These are phyloP conservation scores for Prunus mira DNA, from an alignment of 306 rosid genomes.

Conservation along the genomic window DNA sequence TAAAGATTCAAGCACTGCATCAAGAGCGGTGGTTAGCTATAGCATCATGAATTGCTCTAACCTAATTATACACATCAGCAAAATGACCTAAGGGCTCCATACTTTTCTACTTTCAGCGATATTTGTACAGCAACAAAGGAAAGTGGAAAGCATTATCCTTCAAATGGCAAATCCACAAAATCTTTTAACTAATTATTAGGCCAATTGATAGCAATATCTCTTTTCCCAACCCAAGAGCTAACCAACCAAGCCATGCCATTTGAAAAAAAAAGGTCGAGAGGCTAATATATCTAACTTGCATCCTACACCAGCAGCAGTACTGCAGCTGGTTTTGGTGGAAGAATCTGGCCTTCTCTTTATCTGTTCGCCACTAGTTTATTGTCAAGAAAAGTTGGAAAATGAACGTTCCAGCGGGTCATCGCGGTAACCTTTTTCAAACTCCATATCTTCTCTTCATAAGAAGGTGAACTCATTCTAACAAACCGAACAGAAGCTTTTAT, in stretches of 20 bases:
- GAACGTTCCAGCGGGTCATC: neutral
- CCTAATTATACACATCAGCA: too few relatives aligned
- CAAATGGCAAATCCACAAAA: neutral
- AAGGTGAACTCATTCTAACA: neutral
- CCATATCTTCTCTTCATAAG: neutral
- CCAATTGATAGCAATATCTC: neutral
- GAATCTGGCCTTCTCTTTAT: conserved; percentile 25
- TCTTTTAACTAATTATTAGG: neutral
- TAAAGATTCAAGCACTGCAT: too few relatives aligned
- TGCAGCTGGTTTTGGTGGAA: conserved; percentile 28
- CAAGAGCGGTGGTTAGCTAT: too few relatives aligned
- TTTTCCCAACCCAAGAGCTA: conserved; percentile 11
- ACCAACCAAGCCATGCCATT: neutral
- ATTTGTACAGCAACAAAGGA: neutral
- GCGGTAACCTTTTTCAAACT: neutral
- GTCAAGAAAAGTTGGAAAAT: too few relatives aligned
- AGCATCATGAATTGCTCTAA: too few relatives aligned
- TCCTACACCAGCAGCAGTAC: neutral
- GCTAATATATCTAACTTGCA: conserved; percentile 3
- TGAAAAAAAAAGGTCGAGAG: neutral
- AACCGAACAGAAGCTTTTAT: neutral
- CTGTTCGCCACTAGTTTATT: too few relatives aligned
- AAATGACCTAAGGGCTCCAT: too few relatives aligned
- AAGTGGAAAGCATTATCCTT: neutral
- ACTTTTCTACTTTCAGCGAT: neutral